Base-by-base conservation (phyloP, 768 basidiomycete species). In the Mycena capillaripes region DNA sequence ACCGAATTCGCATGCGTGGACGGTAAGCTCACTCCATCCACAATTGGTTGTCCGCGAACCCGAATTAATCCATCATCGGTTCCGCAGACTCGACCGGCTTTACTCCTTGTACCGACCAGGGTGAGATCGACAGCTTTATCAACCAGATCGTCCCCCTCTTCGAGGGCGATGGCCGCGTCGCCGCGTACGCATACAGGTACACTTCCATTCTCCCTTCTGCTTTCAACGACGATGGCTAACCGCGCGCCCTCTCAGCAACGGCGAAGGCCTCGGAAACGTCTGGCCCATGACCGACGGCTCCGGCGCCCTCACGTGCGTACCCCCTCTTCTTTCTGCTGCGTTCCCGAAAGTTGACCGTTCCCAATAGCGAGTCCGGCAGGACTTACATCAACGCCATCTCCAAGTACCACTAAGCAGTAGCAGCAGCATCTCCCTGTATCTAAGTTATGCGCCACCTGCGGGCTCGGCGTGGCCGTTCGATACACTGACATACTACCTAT, bases 1-100 rank as follows among this genome's bases (percentile, higher is more conserved):
- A 84, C 86, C 27, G 86, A 87, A 74, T 86, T 87, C 71, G 86
- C 86, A 60, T 87, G 86, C 67, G 86, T 87, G 36, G 81, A 87
- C 59, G 86, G 86, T 85, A 66, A 23, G 77, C 66, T 19, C 32
- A 30, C 53, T 14, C n/a, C 9, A 16, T 38, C 16, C 38, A 38
- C 16, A 36, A 36, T 55, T 34, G 27, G 38, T 36, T 42, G 2
- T 14, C 40, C 29, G 21, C 12, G 7, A 36, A 10, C 7, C 58
- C 23, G 30, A n/a, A 50, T n/a, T n/a, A n/a, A n/a, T n/a, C n/a
- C n/a, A n/a, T 9, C 36, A 57, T 16, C 10, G 4, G 21, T 34
- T 25, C 29, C 27, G 23, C 72, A 85, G 85, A 86, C 65, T 71
- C 76, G 72, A 78, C 81, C 48, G 80, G 81, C 17, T 87, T 87